phyloP scores from a whole-genome alignment of 1,139 yeast species.

The Wickerhamomyces sp. region DNA sequence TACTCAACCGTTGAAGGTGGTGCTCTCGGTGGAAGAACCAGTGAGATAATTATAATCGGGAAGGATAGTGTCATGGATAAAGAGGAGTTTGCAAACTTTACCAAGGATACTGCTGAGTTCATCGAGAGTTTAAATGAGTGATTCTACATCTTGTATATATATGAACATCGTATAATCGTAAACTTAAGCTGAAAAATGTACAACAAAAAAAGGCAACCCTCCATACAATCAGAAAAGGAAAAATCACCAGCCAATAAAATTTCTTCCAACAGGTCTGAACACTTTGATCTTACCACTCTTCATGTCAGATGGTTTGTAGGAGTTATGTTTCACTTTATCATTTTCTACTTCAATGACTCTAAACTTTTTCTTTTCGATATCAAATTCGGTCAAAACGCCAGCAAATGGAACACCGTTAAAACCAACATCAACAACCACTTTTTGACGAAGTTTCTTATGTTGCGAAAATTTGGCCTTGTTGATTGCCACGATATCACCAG shows the following conservation, averaged over 20 bases:
- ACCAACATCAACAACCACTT: slow-evolving; percentile 45
- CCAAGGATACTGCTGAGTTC: slow-evolving; percentile 26
- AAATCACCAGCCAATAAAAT: slow-evolving; percentile 52
- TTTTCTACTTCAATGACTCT: slow-evolving; percentile 65
- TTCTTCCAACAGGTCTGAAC: slow-evolving; percentile 65
- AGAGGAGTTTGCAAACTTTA: slow-evolving; percentile 25
- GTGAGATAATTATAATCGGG: slow-evolving; percentile 46
- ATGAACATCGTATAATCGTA: not conserved
- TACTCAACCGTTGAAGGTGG: slow-evolving; percentile 55
- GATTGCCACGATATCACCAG: slow-evolving; percentile 82
- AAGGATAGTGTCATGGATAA: slow-evolving; percentile 23
- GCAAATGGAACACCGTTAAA: slow-evolving; percentile 35
- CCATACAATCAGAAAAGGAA: not conserved
- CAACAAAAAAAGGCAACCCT: too few relatives aligned
- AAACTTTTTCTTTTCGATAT: slow-evolving; percentile 67
- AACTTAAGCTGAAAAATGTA: not conserved
- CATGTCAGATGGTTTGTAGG: slow-evolving; percentile 67
- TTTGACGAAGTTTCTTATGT: slow-evolving; percentile 54
- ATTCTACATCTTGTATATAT: not conserved
- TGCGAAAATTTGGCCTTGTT: slow-evolving; percentile 70
- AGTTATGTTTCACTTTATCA: slow-evolving; percentile 54
- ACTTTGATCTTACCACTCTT: slow-evolving; percentile 76
- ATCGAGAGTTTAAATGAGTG: slow-evolving; percentile 4
- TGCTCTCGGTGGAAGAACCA: slow-evolving; percentile 44
- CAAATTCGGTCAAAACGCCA: slow-evolving; percentile 64